A percentile compares a stretch with the other conserved stretches of the same genome.
Conservation (phyloP, 140 eudicot genomes). For the Stevia rebaudiana region DNA sequence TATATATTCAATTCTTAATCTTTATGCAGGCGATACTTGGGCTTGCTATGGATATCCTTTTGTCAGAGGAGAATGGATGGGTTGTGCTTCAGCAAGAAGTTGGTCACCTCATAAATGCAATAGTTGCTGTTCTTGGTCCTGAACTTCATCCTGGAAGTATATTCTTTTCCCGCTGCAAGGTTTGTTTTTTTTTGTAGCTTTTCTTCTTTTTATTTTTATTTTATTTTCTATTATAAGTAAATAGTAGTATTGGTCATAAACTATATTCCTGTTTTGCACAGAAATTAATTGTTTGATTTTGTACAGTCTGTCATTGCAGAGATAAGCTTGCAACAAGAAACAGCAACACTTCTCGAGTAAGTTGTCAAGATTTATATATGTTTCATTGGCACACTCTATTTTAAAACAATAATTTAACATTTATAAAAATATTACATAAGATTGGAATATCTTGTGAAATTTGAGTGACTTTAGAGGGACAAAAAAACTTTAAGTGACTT, state of each 20-base stretch:
- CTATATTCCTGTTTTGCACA: slow-evolving; percentile 16
- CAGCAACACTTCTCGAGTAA: slow-evolving; percentile 89
- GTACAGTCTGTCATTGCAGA: slow-evolving; percentile 88
- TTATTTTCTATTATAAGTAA: background rate
- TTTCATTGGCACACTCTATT: slow-evolving; percentile 10
- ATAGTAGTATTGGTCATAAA: background rate
- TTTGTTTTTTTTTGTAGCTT: slow-evolving; percentile 11
- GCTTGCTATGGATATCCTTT: slow-evolving; percentile 83
- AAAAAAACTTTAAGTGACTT: too few species aligned
- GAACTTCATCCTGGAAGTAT: slow-evolving; percentile 97
- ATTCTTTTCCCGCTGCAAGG: slow-evolving; percentile 99
- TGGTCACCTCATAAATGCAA: slow-evolving; percentile 94
- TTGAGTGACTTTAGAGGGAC: too few species aligned
- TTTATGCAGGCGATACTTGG: slow-evolving; percentile 76
- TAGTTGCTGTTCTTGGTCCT: slow-evolving; percentile 98
- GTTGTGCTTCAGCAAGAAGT: slow-evolving; percentile 93
- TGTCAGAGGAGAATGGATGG: slow-evolving; percentile 91
- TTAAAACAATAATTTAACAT: too few species aligned
- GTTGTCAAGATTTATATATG: slow-evolving; percentile 32
- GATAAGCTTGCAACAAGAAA: slow-evolving; percentile 87
- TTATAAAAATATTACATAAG: too few species aligned
- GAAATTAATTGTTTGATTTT: slow-evolving; percentile 26
- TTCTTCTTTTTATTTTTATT: background rate
- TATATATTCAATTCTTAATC: slow-evolving; percentile 3
- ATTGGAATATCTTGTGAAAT: too few species aligned